Base-by-base conservation (phyloP, 2,329 filamentous ascomycete genomes). In the Phoma sp. region DNA sequence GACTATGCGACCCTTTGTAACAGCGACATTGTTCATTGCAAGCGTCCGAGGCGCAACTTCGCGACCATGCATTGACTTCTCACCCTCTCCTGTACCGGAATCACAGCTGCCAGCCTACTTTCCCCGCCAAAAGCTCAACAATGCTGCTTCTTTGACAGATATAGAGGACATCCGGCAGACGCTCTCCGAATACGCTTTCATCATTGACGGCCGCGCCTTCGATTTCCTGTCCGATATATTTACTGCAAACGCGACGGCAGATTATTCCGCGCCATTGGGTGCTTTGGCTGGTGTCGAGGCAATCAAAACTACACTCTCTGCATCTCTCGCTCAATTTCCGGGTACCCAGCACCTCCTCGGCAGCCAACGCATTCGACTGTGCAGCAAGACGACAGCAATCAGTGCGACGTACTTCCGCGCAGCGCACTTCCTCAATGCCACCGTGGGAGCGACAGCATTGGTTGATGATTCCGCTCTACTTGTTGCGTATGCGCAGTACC, bases 401-500 rank as follows among this genome's bases (percentile, higher is more conserved):
- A 52, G 50, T n/a, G 32, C 32, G 32, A 47, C 43, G 3, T 52
- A 52, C 14, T 47, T 32, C 37, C 27, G 42, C 3, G 43, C 50
- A 11, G 42, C 32, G 32, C 50, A 52, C 22, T 52, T 47, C 11
- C 18, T 52, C 36, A 52, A 52, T n/a, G 30, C 14, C 5, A 52
- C 50, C 7, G 37, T 22, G 3, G 35, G 32, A 2, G 43, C 43
- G 8, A 18, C 18, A 4, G 43, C 27, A 9, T 5, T 52, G 8
- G n/a, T 32, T 2, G 50, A 38, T 7, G 32, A 42, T 25, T 37
- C 42, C 2, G 30, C 10, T 13, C 1, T 42, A 8, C 11, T 52
- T 30, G 23, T 23, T 25, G 50, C 50, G 24, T 52, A 42, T 30
- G 44, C 37, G 43, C 50, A 52, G 50, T 52, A 52, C n/a, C 50